Evolutionary conservation across 805 yeast genomes (phyloP).

Genomic region (Ogataea kodamae): DNA sequence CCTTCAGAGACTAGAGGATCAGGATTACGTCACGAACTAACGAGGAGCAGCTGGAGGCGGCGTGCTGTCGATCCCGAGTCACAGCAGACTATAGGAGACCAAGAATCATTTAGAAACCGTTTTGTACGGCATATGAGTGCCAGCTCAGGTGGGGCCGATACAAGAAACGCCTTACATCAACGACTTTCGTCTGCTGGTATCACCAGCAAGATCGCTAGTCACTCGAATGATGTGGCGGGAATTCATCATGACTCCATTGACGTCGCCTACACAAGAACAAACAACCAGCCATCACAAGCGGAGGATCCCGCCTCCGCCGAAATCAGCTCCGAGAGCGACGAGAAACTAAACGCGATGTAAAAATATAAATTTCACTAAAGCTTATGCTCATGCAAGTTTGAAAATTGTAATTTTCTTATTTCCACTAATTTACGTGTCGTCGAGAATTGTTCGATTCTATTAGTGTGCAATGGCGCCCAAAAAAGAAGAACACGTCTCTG

Average conservation of each 20-base stretch:
- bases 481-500: slow-evolving; percentile 10
- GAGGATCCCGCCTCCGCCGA: slow-evolving; percentile 1
- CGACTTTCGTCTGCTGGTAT: slow-evolving; percentile 37
- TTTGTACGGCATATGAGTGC: slow-evolving; percentile 29
- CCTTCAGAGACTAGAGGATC: slow-evolving; percentile 3
- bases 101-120: slow-evolving; percentile 9
- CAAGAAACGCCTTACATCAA: slow-evolving; percentile 30
- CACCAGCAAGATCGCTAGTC: slow-evolving; percentile 39
- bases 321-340: slow-evolving; percentile 4
- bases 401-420: slow-evolving; percentile 3
- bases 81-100: slow-evolving; percentile 4
- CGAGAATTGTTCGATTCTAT: slow-evolving; percentile 4
- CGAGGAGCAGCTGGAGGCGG: slow-evolving; percentile 21
- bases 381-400: slow-evolving; percentile 1
- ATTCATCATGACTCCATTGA: slow-evolving; percentile 29
- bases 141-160: slow-evolving; percentile 31
- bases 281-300: neutral
- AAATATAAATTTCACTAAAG: neutral
- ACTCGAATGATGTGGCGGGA: slow-evolving; percentile 46
- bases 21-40: slow-evolving; percentile 19
- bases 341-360: slow-evolving; percentile 1
- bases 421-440: slow-evolving; percentile 11
- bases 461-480: slow-evolving; percentile 6
- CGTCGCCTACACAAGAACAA: too few species aligned
- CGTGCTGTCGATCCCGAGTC: slow-evolving; percentile 25